Evolutionary conservation across 768 basidiomycete species (phyloP).

Genomic region (Suillus spraguei): DNA sequence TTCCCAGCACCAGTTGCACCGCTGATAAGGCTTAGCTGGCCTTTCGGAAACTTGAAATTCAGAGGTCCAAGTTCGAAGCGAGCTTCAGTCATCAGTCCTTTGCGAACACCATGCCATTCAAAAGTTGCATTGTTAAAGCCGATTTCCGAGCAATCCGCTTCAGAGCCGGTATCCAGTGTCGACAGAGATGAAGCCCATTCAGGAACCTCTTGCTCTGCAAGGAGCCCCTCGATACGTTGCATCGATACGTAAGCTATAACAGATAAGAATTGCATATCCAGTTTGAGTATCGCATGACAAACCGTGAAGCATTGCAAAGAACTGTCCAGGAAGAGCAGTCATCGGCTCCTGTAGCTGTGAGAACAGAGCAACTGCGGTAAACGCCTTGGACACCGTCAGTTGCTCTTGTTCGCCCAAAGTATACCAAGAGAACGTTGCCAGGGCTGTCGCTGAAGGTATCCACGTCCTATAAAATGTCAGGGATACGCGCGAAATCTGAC

Average conservation of each 20-base stretch:
- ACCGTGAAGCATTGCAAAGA: constrained; percentile 69
- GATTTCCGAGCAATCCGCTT: constrained; percentile 27
- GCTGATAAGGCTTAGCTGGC: constrained; percentile 59
- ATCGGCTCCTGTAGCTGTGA: constrained; percentile 69
- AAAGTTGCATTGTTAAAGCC: constrained; percentile 60
- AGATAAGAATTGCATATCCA: constrained; percentile 10
- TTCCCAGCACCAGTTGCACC: constrained; percentile 76
- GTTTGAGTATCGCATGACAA: constrained; percentile 14
- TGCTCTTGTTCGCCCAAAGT: constrained; percentile 65
- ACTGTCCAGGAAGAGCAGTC: constrained; percentile 61
- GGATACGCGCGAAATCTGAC: constrained; percentile 4
- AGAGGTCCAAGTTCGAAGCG: constrained; percentile 61
- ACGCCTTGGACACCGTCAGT: constrained; percentile 79
- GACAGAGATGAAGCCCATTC: constrained; percentile 76
- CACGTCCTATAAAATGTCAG: constrained; percentile 52
- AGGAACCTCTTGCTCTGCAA: constrained; percentile 75
- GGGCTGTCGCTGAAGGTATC: constrained; percentile 71
- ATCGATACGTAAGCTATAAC: constrained; percentile 71
- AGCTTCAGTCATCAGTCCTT: constrained; percentile 29
- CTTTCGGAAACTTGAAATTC: constrained; percentile 57
- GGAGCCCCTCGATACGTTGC: constrained; percentile 76
- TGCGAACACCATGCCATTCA: constrained; percentile 51
- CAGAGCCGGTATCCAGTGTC: constrained; percentile 19
- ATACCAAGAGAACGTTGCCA: constrained; percentile 65
- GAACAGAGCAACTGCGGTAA: constrained; percentile 80